These are phyloP conservation scores for Trichophyton rubrum DNA, from an alignment of 2,329 filamentous ascomycete species.

Conservation along the genomic window DNA sequence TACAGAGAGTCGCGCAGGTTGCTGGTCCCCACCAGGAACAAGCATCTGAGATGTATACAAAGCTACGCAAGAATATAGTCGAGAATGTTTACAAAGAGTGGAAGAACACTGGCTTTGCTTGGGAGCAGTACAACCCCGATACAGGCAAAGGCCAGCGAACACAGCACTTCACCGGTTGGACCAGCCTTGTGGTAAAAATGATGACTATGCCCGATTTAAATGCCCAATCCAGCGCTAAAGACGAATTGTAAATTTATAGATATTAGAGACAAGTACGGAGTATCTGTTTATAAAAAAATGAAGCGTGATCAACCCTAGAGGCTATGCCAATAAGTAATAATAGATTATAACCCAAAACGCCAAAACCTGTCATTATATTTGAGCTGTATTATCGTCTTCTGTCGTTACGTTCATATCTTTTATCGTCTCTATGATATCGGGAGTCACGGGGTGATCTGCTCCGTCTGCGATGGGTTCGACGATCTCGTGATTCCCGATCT, in stretches of 20 bases:
- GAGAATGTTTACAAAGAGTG: constrained; percentile 79
- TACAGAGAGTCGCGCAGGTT: constrained; percentile 50
- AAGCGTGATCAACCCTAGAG: constrained; percentile 5
- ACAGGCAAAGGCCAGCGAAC: constrained; percentile 88
- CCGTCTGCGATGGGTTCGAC: constrained; percentile 15
- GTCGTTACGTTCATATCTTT: not conserved
- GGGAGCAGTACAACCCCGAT: constrained; percentile 96
- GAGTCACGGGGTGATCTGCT: constrained; percentile 12
- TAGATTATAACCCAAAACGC: not conserved
- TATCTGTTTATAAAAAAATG: constrained; percentile 11
- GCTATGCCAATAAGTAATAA: not conserved
- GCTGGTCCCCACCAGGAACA: constrained; percentile 54
- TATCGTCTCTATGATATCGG: constrained; percentile 11
- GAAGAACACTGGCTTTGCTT: constrained; percentile 87
- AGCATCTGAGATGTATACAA: constrained; percentile 61
- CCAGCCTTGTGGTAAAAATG: constrained; percentile 93
- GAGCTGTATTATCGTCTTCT: not conserved
- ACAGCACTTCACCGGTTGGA: constrained; percentile 98
- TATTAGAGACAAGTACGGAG: not conserved
- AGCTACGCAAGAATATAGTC: constrained; percentile 71
- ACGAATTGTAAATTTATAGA: constrained; percentile 35
- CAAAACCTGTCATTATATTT: not conserved
- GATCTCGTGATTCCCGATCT: constrained; percentile 18
- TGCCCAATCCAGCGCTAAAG: constrained; percentile 25
- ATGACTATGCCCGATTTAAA: constrained; percentile 77